Percentiles rank a stretch among this genome's conserved stretches.
Conservation (phyloP, 2,329 filamentous ascomycete genomes). For the Ascochyta rabiei region DNA sequence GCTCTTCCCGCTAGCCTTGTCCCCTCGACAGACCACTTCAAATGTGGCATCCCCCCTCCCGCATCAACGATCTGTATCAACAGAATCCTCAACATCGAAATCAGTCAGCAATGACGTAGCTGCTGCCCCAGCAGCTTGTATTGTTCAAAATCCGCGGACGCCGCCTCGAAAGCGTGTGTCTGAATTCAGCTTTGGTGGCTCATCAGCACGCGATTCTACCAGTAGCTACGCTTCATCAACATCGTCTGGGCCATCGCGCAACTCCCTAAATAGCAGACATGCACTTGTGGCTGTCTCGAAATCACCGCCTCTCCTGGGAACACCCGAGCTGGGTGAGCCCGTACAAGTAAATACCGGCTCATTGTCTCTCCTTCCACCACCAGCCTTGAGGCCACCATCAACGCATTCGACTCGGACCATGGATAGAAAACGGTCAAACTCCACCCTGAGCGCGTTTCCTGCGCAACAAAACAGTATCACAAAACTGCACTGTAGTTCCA, state of each 20-base stretch:
- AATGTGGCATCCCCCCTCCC: not conserved
- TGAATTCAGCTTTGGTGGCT: constrained; percentile 58
- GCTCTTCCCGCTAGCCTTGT: not conserved
- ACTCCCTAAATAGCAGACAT: constrained; percentile 18
- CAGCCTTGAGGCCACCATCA: constrained; percentile 27
- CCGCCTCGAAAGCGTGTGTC: constrained; percentile 30
- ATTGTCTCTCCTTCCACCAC: constrained; percentile 31
- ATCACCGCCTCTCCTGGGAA: constrained; percentile 16
- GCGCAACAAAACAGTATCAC: constrained; percentile 26
- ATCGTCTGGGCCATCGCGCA: constrained; percentile 52
- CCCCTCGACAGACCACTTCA: not conserved
- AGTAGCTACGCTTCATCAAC: constrained; percentile 84
- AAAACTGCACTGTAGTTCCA: constrained; percentile 39
- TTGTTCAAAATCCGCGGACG: not conserved
- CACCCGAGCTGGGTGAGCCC: constrained; percentile 25
- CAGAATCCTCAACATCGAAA: not conserved
- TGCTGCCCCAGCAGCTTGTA: not conserved
- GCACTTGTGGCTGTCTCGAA: constrained; percentile 21
- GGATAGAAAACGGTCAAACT: constrained; percentile 18
- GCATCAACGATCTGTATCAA: not conserved
- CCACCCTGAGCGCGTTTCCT: constrained; percentile 30
- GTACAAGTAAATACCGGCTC: constrained; percentile 15
- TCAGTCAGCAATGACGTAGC: not conserved
- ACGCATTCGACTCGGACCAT: constrained; percentile 6
- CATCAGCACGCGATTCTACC: constrained; percentile 83